Percentiles rank a stretch among this genome's conserved stretches.
These are phyloP conservation scores for Poteriospumella lacustris DNA, from an alignment of 108 stramenopile species.

Conservation along the genomic window DNA sequence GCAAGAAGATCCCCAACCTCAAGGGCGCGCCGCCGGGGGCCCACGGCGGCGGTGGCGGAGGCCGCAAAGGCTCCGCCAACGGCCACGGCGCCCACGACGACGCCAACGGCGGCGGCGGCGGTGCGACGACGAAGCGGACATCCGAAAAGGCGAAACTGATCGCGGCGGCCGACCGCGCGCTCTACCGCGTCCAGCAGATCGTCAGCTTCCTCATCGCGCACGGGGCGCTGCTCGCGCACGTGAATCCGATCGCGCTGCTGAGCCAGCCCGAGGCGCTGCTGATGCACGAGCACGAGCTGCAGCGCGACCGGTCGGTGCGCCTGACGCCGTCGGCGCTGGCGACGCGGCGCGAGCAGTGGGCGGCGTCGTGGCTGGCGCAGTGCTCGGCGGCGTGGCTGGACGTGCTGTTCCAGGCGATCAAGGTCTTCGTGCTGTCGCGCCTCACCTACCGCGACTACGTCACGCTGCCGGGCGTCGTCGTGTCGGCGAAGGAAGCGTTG, in stretches of 20 bases:
- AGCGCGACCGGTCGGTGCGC: constrained; percentile 10
- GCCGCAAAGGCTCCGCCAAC: not conserved
- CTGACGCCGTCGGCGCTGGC: constrained; percentile 27
- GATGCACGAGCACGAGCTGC: constrained; percentile 5
- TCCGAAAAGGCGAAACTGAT: not conserved
- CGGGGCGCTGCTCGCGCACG: constrained; percentile 15
- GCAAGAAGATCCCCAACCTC: constrained; percentile 42
- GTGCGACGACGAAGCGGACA: not conserved
- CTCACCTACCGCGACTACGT: constrained; percentile 39
- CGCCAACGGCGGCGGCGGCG: not conserved
- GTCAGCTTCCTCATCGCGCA: not conserved
- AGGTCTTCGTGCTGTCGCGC: constrained; percentile 46
- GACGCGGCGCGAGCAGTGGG: constrained; percentile 21
- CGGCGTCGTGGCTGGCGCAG: not conserved
- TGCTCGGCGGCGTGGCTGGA: constrained; percentile 20
- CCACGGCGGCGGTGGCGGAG: not conserved
- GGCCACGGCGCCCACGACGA: not conserved
- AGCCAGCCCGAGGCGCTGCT: not conserved
- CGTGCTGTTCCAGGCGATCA: constrained; percentile 40
- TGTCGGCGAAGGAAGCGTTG: not conserved
- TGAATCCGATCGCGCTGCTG: constrained; percentile 1
- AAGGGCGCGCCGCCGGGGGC: not conserved
- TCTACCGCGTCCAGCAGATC: not conserved
- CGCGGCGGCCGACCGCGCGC: not conserved
- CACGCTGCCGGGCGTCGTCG: constrained; percentile 46